These are phyloP conservation scores for Pleochaeta shiraiana DNA, from an alignment of 2,329 filamentous ascomycete species.

Conservation along the genomic window DNA sequence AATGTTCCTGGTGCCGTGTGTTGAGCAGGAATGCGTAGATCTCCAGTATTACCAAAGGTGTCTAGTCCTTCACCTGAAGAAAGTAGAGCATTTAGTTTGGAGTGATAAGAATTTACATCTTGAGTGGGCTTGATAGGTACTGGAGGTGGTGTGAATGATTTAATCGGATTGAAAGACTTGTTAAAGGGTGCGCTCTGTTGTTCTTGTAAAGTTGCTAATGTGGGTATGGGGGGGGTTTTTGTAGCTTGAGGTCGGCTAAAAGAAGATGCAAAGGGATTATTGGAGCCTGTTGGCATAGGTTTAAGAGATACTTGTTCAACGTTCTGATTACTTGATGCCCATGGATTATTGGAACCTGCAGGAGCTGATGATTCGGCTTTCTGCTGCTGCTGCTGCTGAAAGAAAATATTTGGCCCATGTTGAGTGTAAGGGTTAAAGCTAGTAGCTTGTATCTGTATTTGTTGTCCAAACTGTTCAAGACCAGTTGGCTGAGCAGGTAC, in stretches of 20 bases:
- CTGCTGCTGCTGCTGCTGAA: constrained; percentile 23
- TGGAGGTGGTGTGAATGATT: constrained; percentile 23
- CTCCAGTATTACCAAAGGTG: constrained; percentile 93
- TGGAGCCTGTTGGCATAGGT: constrained; percentile 79
- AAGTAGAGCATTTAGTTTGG: constrained; percentile 69
- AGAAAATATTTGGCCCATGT: constrained; percentile 18
- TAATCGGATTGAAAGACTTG: constrained; percentile 29
- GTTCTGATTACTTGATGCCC: constrained; percentile 43
- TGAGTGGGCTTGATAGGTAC: constrained; percentile 18
- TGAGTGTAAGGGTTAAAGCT: constrained; percentile 33
- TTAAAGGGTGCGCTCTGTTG: constrained; percentile 46
- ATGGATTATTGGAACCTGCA: constrained; percentile 84
- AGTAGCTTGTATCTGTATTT: constrained; percentile 29
- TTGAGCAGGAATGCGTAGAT: constrained; percentile 84
- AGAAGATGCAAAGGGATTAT: constrained; percentile 85
- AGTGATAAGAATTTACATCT: constrained; percentile 39
- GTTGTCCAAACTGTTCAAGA: constrained; percentile 45
- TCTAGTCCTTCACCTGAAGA: constrained; percentile 82
- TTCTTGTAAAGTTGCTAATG: constrained; percentile 57
- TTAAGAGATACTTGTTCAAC: constrained; percentile 36
- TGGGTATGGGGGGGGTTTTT: constrained; percentile 37
- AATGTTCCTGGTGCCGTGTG: constrained; percentile 94
- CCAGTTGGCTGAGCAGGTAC: constrained; percentile 49
- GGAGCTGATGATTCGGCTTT: constrained; percentile 40
- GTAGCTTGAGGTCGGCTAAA: constrained; percentile 36